Percentiles rank a stretch among this genome's conserved stretches.
Evolutionary conservation across 2,329 filamentous ascomycete species (phyloP).

Genomic region (Diplodia sapinea): DNA sequence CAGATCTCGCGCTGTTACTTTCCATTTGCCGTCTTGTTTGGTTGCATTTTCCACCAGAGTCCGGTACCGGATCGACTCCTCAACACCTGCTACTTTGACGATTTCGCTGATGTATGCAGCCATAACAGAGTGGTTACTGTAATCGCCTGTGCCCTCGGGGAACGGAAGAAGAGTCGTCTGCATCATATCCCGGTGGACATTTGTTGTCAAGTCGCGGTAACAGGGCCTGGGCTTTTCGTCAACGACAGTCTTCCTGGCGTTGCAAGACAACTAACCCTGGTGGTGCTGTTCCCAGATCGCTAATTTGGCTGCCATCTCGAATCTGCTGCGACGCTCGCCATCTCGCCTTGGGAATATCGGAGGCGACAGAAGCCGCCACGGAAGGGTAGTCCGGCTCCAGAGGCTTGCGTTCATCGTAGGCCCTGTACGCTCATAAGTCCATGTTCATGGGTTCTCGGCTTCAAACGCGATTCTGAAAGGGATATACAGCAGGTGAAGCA

Average conservation of each 20-base stretch:
- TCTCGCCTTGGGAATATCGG: conserved; percentile 21
- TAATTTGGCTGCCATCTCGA: conserved; percentile 29
- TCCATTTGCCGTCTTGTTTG: conserved; percentile 60
- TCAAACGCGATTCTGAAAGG: not conserved
- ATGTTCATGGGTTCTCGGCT: not conserved
- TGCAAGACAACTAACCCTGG: conserved; percentile 21
- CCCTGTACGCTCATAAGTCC: conserved; percentile 42
- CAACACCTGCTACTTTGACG: conserved; percentile 57
- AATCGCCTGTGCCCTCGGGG: conserved; percentile 65
- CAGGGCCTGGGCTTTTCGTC: conserved; percentile 50
- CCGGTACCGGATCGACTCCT: conserved; percentile 59
- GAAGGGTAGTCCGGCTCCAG: conserved; percentile 56
- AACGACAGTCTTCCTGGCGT: not conserved
- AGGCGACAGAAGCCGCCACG: conserved; percentile 24
- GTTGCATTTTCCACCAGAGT: conserved; percentile 63
- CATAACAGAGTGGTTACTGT: conserved; percentile 63
- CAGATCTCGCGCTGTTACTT: conserved; percentile 50
- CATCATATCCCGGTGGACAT: conserved; percentile 59
- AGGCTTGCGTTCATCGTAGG: conserved; percentile 57
- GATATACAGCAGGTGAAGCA: not conserved
- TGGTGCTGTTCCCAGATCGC: conserved; percentile 34
- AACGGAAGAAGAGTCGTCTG: conserved; percentile 59
- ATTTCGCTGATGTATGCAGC: conserved; percentile 68
- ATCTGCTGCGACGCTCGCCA: conserved; percentile 1
- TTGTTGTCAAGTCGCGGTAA: conserved; percentile 60